Evolutionary conservation across 2,329 filamentous ascomycete species (phyloP).

Genomic region (Sphaerulina populicola): DNA sequence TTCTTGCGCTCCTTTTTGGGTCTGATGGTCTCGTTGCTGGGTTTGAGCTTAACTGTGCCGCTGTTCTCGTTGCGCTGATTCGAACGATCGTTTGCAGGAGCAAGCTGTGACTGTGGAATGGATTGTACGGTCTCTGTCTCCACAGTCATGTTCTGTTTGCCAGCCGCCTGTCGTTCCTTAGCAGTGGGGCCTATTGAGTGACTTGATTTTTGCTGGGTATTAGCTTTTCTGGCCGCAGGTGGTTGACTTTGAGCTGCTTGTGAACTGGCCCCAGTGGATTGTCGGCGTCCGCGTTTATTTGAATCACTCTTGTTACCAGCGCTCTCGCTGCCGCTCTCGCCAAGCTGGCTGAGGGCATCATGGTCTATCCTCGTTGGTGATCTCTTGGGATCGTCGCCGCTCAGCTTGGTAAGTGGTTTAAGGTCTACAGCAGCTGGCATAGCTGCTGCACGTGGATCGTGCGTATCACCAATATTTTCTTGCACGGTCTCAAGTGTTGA

Average conservation of each 20-base stretch:
- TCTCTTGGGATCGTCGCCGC: conserved; percentile 27
- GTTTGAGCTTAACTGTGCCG: conserved; percentile 73
- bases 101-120: conserved; percentile 73
- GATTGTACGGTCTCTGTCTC: conserved; percentile 94
- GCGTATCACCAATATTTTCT: conserved; percentile 28
- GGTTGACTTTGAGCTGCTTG: conserved; percentile 8
- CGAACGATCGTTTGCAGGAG: conserved; percentile 48
- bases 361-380: conserved; percentile 25
- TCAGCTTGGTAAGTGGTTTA: conserved; percentile 25
- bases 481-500: conserved; percentile 80
- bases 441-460: conserved; percentile 63
- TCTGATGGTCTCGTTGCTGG: conserved; percentile 90
- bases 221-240: conserved; percentile 53
- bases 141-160: conserved; percentile 89
- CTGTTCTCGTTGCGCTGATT: conserved; percentile 53
- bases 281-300: conserved; percentile 22
- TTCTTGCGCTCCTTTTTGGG: conserved; percentile 91
- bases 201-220: conserved; percentile 50
- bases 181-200: conserved; percentile 30
- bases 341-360: conserved; percentile 22
- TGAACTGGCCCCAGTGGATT: conserved; percentile 27
- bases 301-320: conserved; percentile 49
- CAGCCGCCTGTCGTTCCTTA: conserved; percentile 62
- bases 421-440: conserved; percentile 27
- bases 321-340: conserved; percentile 59